Conservation (phyloP, 306 rosid genomes). For the Cicer judaicum region DNA sequence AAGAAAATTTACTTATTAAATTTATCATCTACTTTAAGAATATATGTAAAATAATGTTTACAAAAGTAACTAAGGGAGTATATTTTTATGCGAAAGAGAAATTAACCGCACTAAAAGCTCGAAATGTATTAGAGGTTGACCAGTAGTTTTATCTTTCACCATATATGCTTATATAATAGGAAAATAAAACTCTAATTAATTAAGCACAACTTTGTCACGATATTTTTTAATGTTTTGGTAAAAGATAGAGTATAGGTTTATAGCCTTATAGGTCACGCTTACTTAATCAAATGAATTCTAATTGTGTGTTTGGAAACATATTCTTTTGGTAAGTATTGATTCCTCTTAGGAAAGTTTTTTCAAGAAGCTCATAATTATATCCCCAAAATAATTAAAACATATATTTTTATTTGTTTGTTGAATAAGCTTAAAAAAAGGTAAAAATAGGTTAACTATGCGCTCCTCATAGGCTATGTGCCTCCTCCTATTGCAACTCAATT, state of each 20-base stretch:
- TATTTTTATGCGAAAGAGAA: background rate
- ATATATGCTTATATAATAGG: no score
- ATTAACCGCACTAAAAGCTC: background rate
- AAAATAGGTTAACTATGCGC: background rate
- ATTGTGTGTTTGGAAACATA: background rate
- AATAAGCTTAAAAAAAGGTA: background rate
- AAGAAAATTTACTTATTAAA: no score
- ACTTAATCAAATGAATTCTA: background rate
- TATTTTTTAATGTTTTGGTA: no score
- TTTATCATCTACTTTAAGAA: no score
- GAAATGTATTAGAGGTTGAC: no score
- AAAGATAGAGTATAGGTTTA: no score
- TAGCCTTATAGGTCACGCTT: no score
- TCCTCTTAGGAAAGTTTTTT: background rate
- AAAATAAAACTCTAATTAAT: no score
- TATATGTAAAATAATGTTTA: no score
- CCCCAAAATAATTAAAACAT: background rate
- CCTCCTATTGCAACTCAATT: background rate
- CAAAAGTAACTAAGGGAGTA: no score
- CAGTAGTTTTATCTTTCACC: no score
- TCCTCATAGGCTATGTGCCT: background rate
- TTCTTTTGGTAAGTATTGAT: background rate
- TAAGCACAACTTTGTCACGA: no score
- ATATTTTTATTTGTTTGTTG: background rate
- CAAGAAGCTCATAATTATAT: background rate